Percentiles rank a stretch among this genome's conserved stretches.
Conservation (phyloP, 2,329 filamentous ascomycete species). For the Aspergillus sp. region DNA sequence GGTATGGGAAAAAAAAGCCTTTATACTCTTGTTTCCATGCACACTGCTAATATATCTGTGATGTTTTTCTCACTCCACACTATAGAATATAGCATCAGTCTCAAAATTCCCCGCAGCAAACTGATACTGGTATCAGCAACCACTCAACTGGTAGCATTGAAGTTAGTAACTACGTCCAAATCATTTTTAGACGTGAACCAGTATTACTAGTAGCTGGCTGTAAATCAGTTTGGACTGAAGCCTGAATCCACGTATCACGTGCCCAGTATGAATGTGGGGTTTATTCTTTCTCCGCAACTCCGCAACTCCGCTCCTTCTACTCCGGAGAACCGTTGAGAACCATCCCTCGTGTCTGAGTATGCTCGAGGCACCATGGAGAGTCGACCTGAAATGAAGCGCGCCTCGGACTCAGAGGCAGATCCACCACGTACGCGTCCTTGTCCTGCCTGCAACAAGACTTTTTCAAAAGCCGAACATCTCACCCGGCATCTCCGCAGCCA, state of each 20-base stretch:
- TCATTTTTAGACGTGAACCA: no score
- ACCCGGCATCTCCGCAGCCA: slow-evolving; percentile 79
- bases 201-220: no score
- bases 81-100: no score
- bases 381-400: not conserved
- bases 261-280: not conserved
- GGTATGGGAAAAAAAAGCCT: no score
- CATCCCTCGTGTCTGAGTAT: not conserved
- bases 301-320: not conserved
- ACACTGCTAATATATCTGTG: no score
- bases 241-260: not conserved
- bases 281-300: not conserved
- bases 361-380: not conserved
- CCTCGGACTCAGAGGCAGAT: not conserved
- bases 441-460: slow-evolving; percentile 18
- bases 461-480: slow-evolving; percentile 26
- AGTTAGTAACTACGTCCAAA: no score
- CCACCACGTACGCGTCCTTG: slow-evolving; percentile 1
- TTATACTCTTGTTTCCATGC: no score
- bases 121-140: no score
- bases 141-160: no score
- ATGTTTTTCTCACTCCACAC: no score
- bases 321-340: not conserved
- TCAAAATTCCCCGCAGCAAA: no score
- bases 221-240: no score